phyloP scores from a whole-genome alignment of 2,329 filamentous ascomycete species.

The Microdochium bolleyi region DNA sequence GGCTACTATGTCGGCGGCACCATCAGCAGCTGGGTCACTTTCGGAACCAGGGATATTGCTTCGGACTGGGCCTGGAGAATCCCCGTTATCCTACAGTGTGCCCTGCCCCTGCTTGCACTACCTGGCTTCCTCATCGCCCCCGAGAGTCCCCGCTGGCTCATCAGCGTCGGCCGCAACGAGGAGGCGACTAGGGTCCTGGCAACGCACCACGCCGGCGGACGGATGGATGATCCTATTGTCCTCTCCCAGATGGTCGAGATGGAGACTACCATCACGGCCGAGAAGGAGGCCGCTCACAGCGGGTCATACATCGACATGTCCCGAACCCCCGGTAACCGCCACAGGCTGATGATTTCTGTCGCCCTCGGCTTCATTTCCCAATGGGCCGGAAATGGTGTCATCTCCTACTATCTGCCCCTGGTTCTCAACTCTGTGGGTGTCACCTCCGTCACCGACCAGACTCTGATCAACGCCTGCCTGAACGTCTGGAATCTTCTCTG shows the following conservation, averaged over 20 bases:
- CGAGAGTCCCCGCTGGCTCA: slow-evolving; percentile 7
- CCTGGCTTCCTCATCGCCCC: slow-evolving; percentile 12
- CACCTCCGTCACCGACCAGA: not conserved
- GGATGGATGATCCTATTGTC: no score
- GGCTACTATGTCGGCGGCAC: no score
- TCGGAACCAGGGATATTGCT: slow-evolving; percentile 1
- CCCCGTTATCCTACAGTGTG: slow-evolving; percentile 5
- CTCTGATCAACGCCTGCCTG: no score
- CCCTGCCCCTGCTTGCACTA: slow-evolving; percentile 3
- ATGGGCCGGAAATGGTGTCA: not conserved
- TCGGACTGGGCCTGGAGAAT: slow-evolving; percentile 3
- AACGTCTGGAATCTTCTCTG: no score
- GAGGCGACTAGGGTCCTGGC: not conserved
- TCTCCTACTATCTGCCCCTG: not conserved
- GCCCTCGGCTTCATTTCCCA: not conserved
- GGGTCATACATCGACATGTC: not conserved
- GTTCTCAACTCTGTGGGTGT: not conserved
- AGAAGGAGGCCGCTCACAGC: not conserved
- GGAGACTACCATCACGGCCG: slow-evolving; percentile 4
- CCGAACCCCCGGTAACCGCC: no score
- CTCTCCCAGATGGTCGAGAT: not conserved
- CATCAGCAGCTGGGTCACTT: no score
- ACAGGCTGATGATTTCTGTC: no score
- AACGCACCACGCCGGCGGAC: no score
- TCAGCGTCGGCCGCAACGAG: slow-evolving; percentile 2